These are phyloP conservation scores for Pseudozyma tsukubaensis DNA, from an alignment of 1,284 basidiomycete genomes.

Conservation along the genomic window DNA sequence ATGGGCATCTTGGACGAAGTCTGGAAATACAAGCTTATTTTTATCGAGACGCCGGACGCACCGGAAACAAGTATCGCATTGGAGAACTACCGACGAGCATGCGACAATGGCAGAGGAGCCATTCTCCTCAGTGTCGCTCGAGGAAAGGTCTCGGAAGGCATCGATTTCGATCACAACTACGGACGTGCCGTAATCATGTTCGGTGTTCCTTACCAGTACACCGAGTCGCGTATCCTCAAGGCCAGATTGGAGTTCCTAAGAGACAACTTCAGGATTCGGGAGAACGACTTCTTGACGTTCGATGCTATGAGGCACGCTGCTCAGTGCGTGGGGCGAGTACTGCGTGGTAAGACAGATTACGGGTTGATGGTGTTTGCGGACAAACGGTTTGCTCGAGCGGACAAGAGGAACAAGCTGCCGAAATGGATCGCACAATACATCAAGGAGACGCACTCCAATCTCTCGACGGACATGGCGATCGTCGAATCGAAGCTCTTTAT, in stretches of 20 bases:
- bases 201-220: slow-evolving; percentile 98
- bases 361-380: slow-evolving; percentile 99
- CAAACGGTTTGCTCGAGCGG: slow-evolving; percentile 94
- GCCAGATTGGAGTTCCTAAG: slow-evolving; percentile 96
- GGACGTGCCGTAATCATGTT: slow-evolving; percentile 99
- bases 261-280: slow-evolving; percentile 97
- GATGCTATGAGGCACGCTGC: slow-evolving; percentile 99
- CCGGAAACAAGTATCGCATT: slow-evolving; percentile 98
- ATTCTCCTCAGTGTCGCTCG: slow-evolving; percentile 96
- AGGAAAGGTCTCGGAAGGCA: slow-evolving; percentile 99
- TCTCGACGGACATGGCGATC: slow-evolving; percentile 98
- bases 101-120: slow-evolving; percentile 97
- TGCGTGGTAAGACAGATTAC: slow-evolving; percentile 99
- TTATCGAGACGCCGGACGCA: slow-evolving; percentile 98
- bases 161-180: slow-evolving; percentile 98
- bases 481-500: slow-evolving; percentile 96
- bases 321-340: slow-evolving; percentile 96
- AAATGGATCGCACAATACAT: slow-evolving; percentile 99
- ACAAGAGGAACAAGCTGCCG: slow-evolving; percentile 96
- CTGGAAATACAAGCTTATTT: slow-evolving; percentile 99
- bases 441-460: slow-evolving; percentile 88
- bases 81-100: slow-evolving; percentile 96
- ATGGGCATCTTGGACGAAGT: slow-evolving; percentile 99
- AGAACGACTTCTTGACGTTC: slow-evolving; percentile 98
- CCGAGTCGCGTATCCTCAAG: slow-evolving; percentile 96